Base-by-base conservation (phyloP, 768 basidiomycete genomes). In the Sistotremastrum niveocremeum region DNA sequence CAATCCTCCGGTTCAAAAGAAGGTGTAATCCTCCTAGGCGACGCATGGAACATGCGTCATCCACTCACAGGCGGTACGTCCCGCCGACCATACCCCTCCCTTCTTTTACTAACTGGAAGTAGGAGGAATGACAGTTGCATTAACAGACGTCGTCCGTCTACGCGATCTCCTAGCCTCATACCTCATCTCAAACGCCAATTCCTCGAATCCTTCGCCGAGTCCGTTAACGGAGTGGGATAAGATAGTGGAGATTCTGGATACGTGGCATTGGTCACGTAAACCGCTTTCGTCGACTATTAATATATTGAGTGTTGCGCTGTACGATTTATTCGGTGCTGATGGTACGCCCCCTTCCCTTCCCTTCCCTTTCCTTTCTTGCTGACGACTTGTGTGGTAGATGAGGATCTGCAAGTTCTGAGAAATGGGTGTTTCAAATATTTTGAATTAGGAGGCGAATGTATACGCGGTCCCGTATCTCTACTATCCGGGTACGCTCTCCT, bases 31-130 rank as follows among this genome's bases (percentile, higher is more conserved):
- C 77, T 98, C 50, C 69, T 95, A 34, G 95, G 95, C 2, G 95
- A 98, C 59, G 80, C 94, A 2, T 94, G 89, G 84, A 99, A 98
- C 60, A 98, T 98, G 93, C 85, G 95, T 0, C 95, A 99, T 62
- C 95, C 95, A 2, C 72, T 99, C 20, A 99, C 95, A 0, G 95
- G 95, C 4, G 67, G 60, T 56, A 41, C 34, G 56, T 47, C 35
- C 32, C 7, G 35, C 11, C 10, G 11, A 29, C n/a, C 9, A 31
- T 35, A 10, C 28, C 32, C 11, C 42, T 42, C 39, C 33, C 5
- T 6, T 45, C 28, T 5, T 31, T 29, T 42, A 46, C 28, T 38
- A n/a, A 20, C 8, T n/a, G 7, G 9, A 6, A 28, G 29, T 33
- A 29, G 90, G 91, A 7, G 95, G 95, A 4, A 99, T 99, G 95